Conservation (phyloP, 331 rosid species). For the Pyrus hybrid region DNA sequence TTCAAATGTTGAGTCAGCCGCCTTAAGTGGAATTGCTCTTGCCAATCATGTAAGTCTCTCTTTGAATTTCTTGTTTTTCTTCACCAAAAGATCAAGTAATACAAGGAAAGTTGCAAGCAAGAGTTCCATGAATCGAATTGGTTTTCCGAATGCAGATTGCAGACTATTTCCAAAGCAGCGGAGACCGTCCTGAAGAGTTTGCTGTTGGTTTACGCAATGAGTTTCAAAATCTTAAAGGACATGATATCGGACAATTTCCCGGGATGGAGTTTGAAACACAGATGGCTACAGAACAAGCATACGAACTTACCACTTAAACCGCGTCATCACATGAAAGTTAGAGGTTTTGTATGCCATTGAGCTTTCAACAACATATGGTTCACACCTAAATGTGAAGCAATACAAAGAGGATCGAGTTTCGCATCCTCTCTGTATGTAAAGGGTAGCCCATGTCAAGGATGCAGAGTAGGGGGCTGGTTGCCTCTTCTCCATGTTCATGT, state of each 20-base stretch:
- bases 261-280: slow-evolving; percentile 34
- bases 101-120: neutral
- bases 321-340: neutral
- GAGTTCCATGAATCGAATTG: neutral
- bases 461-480: neutral
- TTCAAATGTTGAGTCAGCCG: slow-evolving; percentile 86
- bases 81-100: neutral
- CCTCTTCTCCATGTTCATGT: neutral
- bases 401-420: neutral
- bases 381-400: neutral
- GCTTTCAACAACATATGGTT: neutral
- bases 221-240: slow-evolving; percentile 56
- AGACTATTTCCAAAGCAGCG: slow-evolving; percentile 49
- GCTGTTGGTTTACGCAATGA: slow-evolving; percentile 58
- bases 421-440: neutral
- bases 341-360: neutral
- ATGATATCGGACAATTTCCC: slow-evolving; percentile 79
- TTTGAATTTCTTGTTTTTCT: neutral
- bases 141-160: slow-evolving; percentile 51
- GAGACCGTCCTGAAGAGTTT: slow-evolving; percentile 36
- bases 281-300: slow-evolving; percentile 9
- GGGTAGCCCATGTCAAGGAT: neutral
- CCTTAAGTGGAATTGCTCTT: slow-evolving; percentile 72
- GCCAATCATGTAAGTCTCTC: slow-evolving; percentile 60
- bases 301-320: slow-evolving; percentile 26